A percentile compares a stretch with the other conserved stretches of the same genome.
Evolutionary conservation across 768 basidiomycete species (phyloP).

Genomic region (Asterophora parasitica): DNA sequence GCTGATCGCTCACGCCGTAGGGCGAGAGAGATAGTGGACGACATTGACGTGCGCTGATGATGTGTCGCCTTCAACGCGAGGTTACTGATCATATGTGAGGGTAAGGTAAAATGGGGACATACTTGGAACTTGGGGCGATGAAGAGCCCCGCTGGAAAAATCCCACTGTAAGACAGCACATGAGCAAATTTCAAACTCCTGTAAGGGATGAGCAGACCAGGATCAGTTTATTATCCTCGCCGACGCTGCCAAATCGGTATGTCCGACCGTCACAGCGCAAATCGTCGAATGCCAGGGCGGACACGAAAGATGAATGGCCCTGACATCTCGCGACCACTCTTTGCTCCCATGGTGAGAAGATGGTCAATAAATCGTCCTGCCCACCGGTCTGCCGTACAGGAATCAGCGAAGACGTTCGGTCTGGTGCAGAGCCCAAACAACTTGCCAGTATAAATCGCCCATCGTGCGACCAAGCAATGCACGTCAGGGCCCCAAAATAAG

Average conservation of each 20-base stretch:
- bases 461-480: slow-evolving; percentile 96
- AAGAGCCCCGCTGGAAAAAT: slow-evolving; percentile 87
- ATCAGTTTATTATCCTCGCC: slow-evolving; percentile 97
- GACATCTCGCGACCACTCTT: slow-evolving; percentile 90
- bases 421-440: neutral
- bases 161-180: slow-evolving; percentile 59
- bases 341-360: slow-evolving; percentile 95
- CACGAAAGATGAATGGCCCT: slow-evolving; percentile 95
- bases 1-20: slow-evolving; percentile 61
- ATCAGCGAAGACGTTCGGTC: neutral
- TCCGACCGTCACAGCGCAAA: slow-evolving; percentile 80
- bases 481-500: slow-evolving; percentile 90
- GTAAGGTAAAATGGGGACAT: slow-evolving; percentile 7
- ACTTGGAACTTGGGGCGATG: slow-evolving; percentile 80
- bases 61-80: slow-evolving; percentile 40
- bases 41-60: slow-evolving; percentile 72
- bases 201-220: slow-evolving; percentile 45
- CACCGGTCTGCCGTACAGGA: slow-evolving; percentile 63
- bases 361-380: slow-evolving; percentile 94
- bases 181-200: slow-evolving; percentile 1
- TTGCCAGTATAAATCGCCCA: slow-evolving; percentile 84
- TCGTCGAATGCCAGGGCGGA: slow-evolving; percentile 87
- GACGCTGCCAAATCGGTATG: slow-evolving; percentile 92
- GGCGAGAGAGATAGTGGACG: slow-evolving; percentile 72
- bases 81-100: neutral